A percentile compares a stretch with the other conserved stretches of the same genome.
Conservation (phyloP, 2,329 filamentous ascomycete genomes). For the Fusarium newnesense region DNA sequence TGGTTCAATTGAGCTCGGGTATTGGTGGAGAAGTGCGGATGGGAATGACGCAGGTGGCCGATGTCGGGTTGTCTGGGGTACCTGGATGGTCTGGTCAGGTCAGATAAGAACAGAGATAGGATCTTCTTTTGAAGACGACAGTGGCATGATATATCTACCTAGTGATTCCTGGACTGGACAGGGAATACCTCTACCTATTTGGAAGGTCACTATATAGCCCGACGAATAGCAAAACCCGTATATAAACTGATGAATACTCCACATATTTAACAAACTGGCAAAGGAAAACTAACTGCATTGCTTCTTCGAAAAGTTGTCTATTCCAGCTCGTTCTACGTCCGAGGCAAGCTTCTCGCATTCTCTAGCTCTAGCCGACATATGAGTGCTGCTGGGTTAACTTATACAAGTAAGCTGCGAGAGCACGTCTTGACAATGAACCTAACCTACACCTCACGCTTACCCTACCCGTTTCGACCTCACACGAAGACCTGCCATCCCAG, state of each 20-base stretch:
- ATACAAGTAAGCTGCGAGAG: not conserved
- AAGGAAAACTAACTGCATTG: not conserved
- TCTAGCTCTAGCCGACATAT: not conserved
- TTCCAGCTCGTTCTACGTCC: accelerated
- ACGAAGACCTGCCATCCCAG: not conserved
- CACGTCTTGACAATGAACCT: not conserved
- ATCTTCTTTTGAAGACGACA: not conserved
- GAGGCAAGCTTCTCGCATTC: accelerated
- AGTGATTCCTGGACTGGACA: not conserved
- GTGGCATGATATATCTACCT: not conserved
- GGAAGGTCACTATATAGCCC: not conserved
- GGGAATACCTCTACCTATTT: not conserved
- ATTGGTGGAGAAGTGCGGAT: conserved; percentile 18
- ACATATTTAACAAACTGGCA: too few species aligned
- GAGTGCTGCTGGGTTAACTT: not conserved
- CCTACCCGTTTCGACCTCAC: too few species aligned
- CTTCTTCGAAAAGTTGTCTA: not conserved
- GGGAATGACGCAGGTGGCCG: conserved; percentile 31
- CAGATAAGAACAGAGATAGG: not conserved
- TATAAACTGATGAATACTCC: not conserved
- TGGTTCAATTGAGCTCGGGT: conserved; percentile 24
- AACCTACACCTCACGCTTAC: not conserved
- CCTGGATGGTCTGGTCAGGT: conserved; percentile 6
- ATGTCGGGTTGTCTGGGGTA: conserved; percentile 23
- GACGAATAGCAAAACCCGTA: too few species aligned